Evolutionary conservation across 768 basidiomycete genomes (phyloP), one percentile per base, ranked within the genome.

Genomic region (Pulveroboletus ravenelii): DNA sequence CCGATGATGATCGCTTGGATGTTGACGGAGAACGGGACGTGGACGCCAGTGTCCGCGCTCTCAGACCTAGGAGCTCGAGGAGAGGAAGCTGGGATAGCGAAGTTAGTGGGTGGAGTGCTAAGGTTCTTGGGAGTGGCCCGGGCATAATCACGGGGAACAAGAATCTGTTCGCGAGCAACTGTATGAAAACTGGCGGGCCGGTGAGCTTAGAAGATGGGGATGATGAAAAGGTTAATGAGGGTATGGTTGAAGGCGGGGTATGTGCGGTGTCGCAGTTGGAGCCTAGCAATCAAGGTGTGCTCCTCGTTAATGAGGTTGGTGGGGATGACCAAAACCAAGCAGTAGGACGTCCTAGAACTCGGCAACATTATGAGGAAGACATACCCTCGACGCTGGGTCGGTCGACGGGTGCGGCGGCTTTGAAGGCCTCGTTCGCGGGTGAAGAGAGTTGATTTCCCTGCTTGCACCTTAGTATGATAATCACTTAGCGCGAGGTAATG

Each of bases 1-100:
- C 78, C 8, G 86, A 85, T 47, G 85, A 85, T 45, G 86, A 84
- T 44, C 74, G 80, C 45, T 62, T 81, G 43, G 78, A 82, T 56
- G 67, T 53, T 9, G 72, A 74, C 17, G 70, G 63, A 6, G 74
- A 72, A 37, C 76, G 84, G 32, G 91, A 94, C 58, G 79, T 85
- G 15, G 87, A 90, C 57, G 93, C 93, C 1, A 93, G 89, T 60
- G 84, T 96, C 23, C 78, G 93, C 7, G 94, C 93, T n/a, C 71
- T 96, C 59, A 73, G 93, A 53, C 89, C 90, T 1, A 74, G 93
- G 50, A 89, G 89, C 68, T 89, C 89, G 9, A 77, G 92, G 59
- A 75, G 90, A 59, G 87, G 88, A 0, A 94, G 92, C 61, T 94
- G 93, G 89, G 94, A 89, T 59, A 93, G 92, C 60, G 87, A 87